Evolutionary conservation across 2,329 filamentous ascomycete genomes (phyloP), one percentile per base, ranked within the genome.

Genomic region (Reticulascus tulasneorum): DNA sequence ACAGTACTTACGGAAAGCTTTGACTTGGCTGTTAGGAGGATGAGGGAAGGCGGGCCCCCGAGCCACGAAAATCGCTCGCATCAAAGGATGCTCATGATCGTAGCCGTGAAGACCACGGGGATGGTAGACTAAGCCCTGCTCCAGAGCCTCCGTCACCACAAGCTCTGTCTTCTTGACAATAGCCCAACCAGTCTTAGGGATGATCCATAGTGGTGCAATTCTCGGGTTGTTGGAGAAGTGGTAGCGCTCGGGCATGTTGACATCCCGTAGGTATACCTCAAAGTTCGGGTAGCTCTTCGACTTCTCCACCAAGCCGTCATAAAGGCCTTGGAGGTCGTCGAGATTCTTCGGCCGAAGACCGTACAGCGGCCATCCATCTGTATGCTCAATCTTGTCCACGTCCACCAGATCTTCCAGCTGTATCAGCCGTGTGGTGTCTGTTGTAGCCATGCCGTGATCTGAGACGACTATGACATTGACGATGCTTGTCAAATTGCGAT

Each of bases 361-460:
- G 38, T 88, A 88, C 3, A 96, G 71, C 1, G 93, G 93, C 93
- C 93, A 98, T 36, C 93, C 93, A 49, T 98, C 93, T 18, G 80
- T 84, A 55, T 93, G 88, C 40, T 84, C 83, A 28, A 97, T 81
- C 49, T 88, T 75, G 31, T 65, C 67, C 6, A 84, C 72, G 55
- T 96, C 87, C 29, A 97, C 71, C 5, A 97, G 64, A 53, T 96
- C 88, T 46, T 98, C 93, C 3, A 97, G 70, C 60, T 97, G 93
- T 18, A 97, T 75, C 29, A 97, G 68, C 9, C 93, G 77, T 13
- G 80, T 72, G 0, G 76, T 78, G 41, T 90, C 86, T 0, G 93
- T 97, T 0, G 89, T 94, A 2, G 93, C 93, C 93, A 98, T 98
- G 33, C 93, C 93, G 56, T 98, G 93, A 56, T 98, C 93, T 1